Evolutionary conservation across 2,329 filamentous ascomycete species (phyloP), one percentile per base, ranked within the genome.

Genomic region (Calycina marina): DNA sequence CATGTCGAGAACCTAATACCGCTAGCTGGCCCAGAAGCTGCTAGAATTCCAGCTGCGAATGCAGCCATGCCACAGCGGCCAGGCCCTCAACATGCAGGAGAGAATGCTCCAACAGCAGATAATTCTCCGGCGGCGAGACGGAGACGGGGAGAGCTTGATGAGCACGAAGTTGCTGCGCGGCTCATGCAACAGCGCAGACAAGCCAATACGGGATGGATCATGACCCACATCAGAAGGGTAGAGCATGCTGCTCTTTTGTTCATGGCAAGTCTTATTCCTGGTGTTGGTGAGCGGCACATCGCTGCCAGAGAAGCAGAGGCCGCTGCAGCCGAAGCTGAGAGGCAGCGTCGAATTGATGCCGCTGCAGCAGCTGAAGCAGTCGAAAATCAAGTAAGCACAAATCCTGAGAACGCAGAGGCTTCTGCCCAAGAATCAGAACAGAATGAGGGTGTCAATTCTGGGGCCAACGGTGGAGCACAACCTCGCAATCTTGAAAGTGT

Each of bases 251-350:
- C 67, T 0, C 60, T 77, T 11, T 56, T 78, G 14, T 77, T 78
- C 45, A 56, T 78, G 14, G 73, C 73, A 13, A 78, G 73, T 47
- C 64, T 78, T 38, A 69, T 72, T 2, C 73, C 73, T 1, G 73
- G 73, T 6, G 63, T 78, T 14, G 72, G 72, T 1, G 73, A 78
- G 52, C 58, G 71, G 30, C 73, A 78, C 39, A 76, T 78, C 33
- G 48, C 49, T 17, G 49, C 49, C 14, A 40, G 51, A 18, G 50
- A 52, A 27, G 50, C 46, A 8, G 49, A 50, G 35, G 47, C 45
- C 6, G 46, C 42, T 33, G 45, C 43, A 22, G 44, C 42, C 16
- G 48, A 48, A 29, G 44, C 40, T 25, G 45, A 46, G 28, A 41
- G 45, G 36, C 40, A 42, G 25, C 42, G 44, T 6, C 36, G 27